phyloP scores from a whole-genome alignment of 2,329 filamentous ascomycete genomes.

The Paraphoma sp. region DNA sequence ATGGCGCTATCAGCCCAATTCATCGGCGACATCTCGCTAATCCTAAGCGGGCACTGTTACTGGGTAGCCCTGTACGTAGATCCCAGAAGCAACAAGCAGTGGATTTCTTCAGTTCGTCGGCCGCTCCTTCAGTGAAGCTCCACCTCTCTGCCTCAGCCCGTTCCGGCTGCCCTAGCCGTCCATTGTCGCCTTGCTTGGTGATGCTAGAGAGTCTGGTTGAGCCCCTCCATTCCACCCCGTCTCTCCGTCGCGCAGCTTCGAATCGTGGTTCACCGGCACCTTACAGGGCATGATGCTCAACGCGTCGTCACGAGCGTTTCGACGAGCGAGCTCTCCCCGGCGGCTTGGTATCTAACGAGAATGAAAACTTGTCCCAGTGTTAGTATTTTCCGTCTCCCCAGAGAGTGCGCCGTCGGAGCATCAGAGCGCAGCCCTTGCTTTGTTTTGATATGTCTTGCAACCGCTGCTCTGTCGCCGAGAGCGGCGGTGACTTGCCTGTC shows the following conservation, averaged over 20 bases:
- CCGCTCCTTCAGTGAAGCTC: conserved; percentile 38
- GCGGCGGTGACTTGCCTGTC: conserved; percentile 34
- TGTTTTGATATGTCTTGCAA: conserved; percentile 36
- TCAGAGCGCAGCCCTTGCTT: conserved; percentile 33
- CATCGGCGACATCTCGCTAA: conserved; percentile 43
- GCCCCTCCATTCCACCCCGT: conserved; percentile 26
- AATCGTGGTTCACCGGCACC: conserved; percentile 32
- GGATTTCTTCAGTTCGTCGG: conserved; percentile 41
- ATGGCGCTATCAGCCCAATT: conserved; percentile 42
- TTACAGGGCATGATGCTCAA: conserved; percentile 51
- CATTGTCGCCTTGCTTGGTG: conserved; percentile 25
- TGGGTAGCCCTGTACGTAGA: conserved; percentile 40
- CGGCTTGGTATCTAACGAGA: conserved; percentile 47
- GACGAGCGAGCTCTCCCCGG: conserved; percentile 47
- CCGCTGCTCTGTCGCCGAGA: conserved; percentile 28
- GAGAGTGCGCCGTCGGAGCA: conserved; percentile 12
- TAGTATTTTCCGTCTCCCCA: conserved; percentile 33
- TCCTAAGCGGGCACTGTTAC: conserved; percentile 22
- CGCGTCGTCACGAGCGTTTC: conserved; percentile 44
- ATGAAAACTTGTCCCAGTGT: conserved; percentile 57
- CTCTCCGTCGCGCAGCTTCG: conserved; percentile 26
- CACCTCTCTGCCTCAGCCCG: conserved; percentile 36
- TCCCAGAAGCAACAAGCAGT: conserved; percentile 41
- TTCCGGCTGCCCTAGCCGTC: conserved; percentile 32
- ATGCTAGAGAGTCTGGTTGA: conserved; percentile 31